These are phyloP conservation scores for Penicillium manginii DNA, from an alignment of 495 filamentous ascomycete genomes.

Conservation along the genomic window DNA sequence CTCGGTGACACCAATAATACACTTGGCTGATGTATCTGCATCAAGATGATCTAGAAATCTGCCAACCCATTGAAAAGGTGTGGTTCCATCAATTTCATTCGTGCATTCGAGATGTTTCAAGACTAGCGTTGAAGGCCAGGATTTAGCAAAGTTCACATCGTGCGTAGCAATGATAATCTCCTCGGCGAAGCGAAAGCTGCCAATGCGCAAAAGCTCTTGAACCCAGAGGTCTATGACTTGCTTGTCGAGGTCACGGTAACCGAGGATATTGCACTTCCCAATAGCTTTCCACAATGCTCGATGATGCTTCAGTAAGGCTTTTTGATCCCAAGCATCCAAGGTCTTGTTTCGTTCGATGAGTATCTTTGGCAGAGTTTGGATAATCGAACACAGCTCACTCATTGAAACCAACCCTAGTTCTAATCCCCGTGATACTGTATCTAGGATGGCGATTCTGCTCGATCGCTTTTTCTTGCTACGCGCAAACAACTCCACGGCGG, in stretches of 20 bases:
- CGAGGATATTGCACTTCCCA: conserved; percentile 41
- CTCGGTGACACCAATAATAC: conserved; percentile 43
- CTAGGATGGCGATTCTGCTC: conserved; percentile 26
- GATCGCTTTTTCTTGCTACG: conserved; percentile 17
- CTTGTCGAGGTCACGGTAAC: conserved; percentile 36
- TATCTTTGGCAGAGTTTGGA: conserved; percentile 30
- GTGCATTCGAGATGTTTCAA: conserved; percentile 28
- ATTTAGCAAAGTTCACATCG: conserved; percentile 9
- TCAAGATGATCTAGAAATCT: conserved; percentile 29
- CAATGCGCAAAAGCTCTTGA: conserved; percentile 23
- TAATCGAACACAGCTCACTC: conserved; percentile 39
- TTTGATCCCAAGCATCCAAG: conserved; percentile 18
- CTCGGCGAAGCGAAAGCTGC: conserved; percentile 32
- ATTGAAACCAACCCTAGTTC: conserved; percentile 43
- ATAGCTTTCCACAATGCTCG: conserved; percentile 46
- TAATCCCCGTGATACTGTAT: conserved; percentile 38
- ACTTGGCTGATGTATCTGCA: conserved; percentile 28
- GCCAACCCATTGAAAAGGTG: conserved; percentile 12
- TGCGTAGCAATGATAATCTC: conserved; percentile 39
- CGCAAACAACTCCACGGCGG: conserved; percentile 28
- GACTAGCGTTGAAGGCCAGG: conserved; percentile 37
- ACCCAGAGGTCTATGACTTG: conserved; percentile 39
- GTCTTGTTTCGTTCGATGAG: conserved; percentile 24
- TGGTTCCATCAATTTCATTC: conserved; percentile 7
- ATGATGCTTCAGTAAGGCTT: conserved; percentile 27